Evolutionary conservation across 129 eudicot genomes (phyloP).

Genomic region (Gnaphalium uliginosum): DNA sequence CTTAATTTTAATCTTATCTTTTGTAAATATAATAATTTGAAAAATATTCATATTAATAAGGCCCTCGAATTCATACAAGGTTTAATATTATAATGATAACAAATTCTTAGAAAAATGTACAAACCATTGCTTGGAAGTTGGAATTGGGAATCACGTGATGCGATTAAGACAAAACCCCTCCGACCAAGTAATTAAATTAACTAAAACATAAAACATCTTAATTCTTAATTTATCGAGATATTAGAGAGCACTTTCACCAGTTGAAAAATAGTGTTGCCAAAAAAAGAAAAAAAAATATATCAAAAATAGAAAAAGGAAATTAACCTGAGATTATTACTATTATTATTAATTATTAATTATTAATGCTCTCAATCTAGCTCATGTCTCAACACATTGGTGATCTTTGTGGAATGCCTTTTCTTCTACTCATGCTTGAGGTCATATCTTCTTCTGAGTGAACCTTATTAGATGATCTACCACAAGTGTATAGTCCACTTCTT

Average conservation of each 20-base stretch:
- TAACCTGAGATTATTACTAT: not conserved
- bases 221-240: slow-evolving; percentile 23
- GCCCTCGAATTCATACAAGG: slow-evolving; percentile 34
- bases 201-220: slow-evolving; percentile 34
- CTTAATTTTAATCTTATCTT: too few species aligned
- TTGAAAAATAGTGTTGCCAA: slow-evolving; percentile 17
- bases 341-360: not conserved
- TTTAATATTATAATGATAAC: slow-evolving; percentile 24
- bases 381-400: slow-evolving; percentile 81
- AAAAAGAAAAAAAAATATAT: slow-evolving; percentile 1
- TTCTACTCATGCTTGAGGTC: slow-evolving; percentile 79
- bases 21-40: too few species aligned
- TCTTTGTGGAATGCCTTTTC: slow-evolving; percentile 95
- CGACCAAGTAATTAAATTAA: slow-evolving; percentile 68
- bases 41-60: too few species aligned
- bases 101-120: slow-evolving; percentile 42
- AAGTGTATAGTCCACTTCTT: slow-evolving; percentile 71
- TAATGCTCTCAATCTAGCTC: slow-evolving; percentile 6
- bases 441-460: slow-evolving; percentile 60
- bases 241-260: slow-evolving; percentile 27
- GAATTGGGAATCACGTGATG: slow-evolving; percentile 95
- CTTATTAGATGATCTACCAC: slow-evolving; percentile 65
- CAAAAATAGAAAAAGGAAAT: not conserved
- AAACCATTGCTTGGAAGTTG: slow-evolving; percentile 74
- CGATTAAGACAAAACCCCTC: slow-evolving; percentile 82